Evolutionary conservation across 805 yeast genomes (phyloP).

Genomic region (Wickerhamiella azymoides): DNA sequence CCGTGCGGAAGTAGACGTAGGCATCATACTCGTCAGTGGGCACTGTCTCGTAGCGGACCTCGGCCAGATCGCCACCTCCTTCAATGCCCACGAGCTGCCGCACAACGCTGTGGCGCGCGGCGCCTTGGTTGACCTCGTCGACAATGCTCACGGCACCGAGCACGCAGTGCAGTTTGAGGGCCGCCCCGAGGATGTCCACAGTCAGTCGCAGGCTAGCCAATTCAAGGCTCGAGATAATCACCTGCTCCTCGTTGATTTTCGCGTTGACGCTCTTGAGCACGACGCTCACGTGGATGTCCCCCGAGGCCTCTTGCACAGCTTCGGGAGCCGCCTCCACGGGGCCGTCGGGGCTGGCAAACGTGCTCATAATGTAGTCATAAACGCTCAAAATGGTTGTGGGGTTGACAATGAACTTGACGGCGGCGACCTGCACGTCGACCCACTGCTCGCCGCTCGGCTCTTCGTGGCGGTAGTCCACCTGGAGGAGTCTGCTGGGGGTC

Average conservation of each 20-base stretch:
- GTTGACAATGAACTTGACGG: constrained; percentile 59
- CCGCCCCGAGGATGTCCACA: constrained; percentile 58
- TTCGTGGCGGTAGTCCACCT: constrained; percentile 8
- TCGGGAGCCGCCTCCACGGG: background rate
- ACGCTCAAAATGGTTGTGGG: constrained; percentile 67
- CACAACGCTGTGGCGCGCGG: constrained; percentile 39
- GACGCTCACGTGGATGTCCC: constrained; percentile 44
- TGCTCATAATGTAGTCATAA: constrained; percentile 66
- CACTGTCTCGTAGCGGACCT: constrained; percentile 64
- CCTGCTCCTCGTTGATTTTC: constrained; percentile 69
- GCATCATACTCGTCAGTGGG: constrained; percentile 36
- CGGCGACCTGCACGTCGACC: constrained; percentile 58
- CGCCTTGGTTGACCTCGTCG: constrained; percentile 59
- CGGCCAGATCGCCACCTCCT: constrained; percentile 72
- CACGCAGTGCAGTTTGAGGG: constrained; percentile 53
- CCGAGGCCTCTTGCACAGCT: background rate
- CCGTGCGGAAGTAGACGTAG: constrained; percentile 48
- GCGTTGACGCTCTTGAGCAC: constrained; percentile 59
- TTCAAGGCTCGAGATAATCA: constrained; percentile 63
- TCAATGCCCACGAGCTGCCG: constrained; percentile 64
- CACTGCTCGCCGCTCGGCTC: constrained; percentile 49
- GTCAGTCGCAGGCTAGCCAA: constrained; percentile 59
- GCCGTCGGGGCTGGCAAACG: constrained; percentile 61
- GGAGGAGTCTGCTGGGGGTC: too few relatives aligned
- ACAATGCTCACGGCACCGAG: constrained; percentile 67